Evolutionary conservation across 208 protist genomes (phyloP).

Genomic region (Wallacemonas sp.): DNA sequence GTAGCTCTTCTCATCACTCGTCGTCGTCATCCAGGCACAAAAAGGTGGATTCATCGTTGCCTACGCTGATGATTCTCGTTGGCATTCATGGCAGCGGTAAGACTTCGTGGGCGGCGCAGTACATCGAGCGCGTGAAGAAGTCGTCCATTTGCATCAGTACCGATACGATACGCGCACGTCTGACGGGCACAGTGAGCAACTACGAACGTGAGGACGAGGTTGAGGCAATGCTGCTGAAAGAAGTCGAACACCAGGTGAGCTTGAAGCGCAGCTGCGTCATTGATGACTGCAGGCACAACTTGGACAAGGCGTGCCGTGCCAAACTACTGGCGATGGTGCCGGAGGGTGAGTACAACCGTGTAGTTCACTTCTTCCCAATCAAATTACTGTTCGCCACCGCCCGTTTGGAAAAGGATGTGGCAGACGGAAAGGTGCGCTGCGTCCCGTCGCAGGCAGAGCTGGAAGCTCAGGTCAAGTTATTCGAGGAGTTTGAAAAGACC

Average conservation of each 20-base stretch:
- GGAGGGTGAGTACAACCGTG: slow-evolving; percentile 36
- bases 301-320: slow-evolving; percentile 41
- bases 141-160: slow-evolving; percentile 55
- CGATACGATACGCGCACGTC: slow-evolving; percentile 34
- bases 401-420: slow-evolving; percentile 53
- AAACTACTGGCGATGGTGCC: slow-evolving; percentile 34
- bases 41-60: slow-evolving; percentile 40
- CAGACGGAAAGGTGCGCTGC: slow-evolving; percentile 41
- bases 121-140: slow-evolving; percentile 53
- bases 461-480: slow-evolving; percentile 36
- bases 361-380: slow-evolving; percentile 60
- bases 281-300: slow-evolving; percentile 63
- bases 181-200: slow-evolving; percentile 55
- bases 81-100: slow-evolving; percentile 84
- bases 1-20: background rate
- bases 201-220: slow-evolving; percentile 55
- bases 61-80: slow-evolving; percentile 56
- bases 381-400: slow-evolving; percentile 56
- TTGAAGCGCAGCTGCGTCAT: slow-evolving; percentile 62
- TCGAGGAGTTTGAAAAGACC: slow-evolving; percentile 21
- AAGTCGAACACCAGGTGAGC: slow-evolving; percentile 36
- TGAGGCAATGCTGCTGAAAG: slow-evolving; percentile 44
- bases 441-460: slow-evolving; percentile 42
- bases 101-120: slow-evolving; percentile 73
- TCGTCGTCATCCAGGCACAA: slow-evolving; percentile 1